Conservation (phyloP, 139 green algal genomes). For the Protoeuglena noctilucae region DNA sequence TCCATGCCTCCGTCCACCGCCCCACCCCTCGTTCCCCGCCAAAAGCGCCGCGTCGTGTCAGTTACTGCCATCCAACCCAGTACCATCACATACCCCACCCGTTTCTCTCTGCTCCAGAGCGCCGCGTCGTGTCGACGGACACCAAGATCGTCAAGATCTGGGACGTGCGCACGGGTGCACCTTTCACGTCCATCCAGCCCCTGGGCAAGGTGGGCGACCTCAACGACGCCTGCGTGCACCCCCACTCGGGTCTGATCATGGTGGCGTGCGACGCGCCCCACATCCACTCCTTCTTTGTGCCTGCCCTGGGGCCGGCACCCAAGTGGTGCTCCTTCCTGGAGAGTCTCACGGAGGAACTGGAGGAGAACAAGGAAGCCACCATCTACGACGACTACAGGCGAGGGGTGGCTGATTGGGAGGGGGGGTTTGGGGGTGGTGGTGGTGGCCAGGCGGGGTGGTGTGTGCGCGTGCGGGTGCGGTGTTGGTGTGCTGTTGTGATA, state of each 20-base stretch:
- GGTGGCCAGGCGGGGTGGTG: too few species aligned
- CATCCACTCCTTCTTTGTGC: conserved; percentile 78
- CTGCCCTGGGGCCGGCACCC: conserved; percentile 74
- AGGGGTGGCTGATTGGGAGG: too few species aligned
- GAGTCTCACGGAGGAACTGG: conserved; percentile 88
- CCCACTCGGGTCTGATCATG: conserved; percentile 29
- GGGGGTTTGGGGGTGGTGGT: too few species aligned
- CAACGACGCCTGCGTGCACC: conserved; percentile 49
- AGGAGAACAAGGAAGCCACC: conserved; percentile 51
- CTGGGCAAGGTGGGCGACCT: conserved; percentile 42
- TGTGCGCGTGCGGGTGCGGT: neutral
- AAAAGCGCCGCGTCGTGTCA: too few species aligned
- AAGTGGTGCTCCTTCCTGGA: conserved; percentile 92
- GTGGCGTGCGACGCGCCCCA: conserved; percentile 39
- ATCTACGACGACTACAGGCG: conserved; percentile 95
- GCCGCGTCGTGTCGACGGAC: conserved; percentile 65
- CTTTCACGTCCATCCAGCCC: conserved; percentile 66
- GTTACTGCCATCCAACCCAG: too few species aligned
- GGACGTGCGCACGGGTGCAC: conserved; percentile 36
- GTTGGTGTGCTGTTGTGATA: too few species aligned
- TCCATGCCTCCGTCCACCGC: too few species aligned
- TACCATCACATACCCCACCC: too few species aligned
- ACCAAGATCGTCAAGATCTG: conserved; percentile 71
- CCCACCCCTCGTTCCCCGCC: too few species aligned
- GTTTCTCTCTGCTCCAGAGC: too few species aligned